A percentile compares a stretch with the other conserved stretches of the same genome.
These are phyloP conservation scores for Talaromyces atroroseus DNA, from an alignment of 2,329 filamentous ascomycete genomes.

Conservation along the genomic window DNA sequence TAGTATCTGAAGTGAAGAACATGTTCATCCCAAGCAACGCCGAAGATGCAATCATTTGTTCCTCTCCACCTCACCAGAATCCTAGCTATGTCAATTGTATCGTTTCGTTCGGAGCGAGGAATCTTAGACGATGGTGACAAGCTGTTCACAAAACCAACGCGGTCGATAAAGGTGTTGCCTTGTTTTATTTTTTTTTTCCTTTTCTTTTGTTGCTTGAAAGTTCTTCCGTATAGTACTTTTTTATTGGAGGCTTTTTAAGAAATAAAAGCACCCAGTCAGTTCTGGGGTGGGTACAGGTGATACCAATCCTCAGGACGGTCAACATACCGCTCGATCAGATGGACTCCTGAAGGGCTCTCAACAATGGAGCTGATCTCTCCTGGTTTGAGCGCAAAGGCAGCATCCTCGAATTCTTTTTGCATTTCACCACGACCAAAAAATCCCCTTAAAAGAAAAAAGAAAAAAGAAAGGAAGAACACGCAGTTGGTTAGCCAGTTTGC, in stretches of 20 bases:
- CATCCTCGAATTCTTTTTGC: conserved; percentile 98
- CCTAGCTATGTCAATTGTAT: neutral
- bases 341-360: conserved; percentile 87
- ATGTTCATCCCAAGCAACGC: neutral
- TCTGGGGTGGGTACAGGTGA: conserved; percentile 13
- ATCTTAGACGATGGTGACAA: neutral
- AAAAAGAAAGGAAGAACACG: neutral
- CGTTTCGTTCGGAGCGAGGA: neutral
- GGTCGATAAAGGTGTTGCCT: neutral
- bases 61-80: neutral
- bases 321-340: conserved; percentile 86
- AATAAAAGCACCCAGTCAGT: conserved; percentile 7
- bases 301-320: conserved; percentile 14
- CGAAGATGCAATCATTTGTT: neutral
- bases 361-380: conserved; percentile 83
- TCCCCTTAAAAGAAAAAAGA: conserved; percentile 47
- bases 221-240: neutral
- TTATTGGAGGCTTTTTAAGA: conserved; percentile 1
- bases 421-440: conserved; percentile 94
- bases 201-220: neutral
- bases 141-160: neutral
- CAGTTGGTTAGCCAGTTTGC: neutral
- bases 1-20: neutral
- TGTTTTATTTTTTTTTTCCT: too few relatives aligned
- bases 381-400: conserved; percentile 80